phyloP scores from a whole-genome alignment of 2,329 filamentous ascomycete genomes.

The Aspergillus pseudotamarii region DNA sequence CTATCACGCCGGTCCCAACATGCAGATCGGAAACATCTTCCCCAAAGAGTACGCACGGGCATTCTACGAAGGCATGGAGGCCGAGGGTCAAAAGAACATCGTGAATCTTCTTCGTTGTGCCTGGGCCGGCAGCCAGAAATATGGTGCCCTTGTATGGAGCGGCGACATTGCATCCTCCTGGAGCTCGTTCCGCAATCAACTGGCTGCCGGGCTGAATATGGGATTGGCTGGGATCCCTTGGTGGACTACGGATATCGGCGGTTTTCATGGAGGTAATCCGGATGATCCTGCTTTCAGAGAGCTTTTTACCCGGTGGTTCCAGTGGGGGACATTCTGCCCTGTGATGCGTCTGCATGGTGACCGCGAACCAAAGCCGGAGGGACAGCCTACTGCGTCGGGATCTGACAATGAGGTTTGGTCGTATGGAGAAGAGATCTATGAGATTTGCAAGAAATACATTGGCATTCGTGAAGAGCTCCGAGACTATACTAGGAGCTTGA shows the following conservation, averaged over 20 bases:
- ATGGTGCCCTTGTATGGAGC: slow-evolving; percentile 67
- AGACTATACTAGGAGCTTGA: slow-evolving; percentile 60
- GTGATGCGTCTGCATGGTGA: slow-evolving; percentile 70
- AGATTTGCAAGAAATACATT: slow-evolving; percentile 64
- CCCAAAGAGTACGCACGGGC: slow-evolving; percentile 60
- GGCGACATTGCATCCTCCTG: slow-evolving; percentile 69
- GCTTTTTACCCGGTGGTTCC: slow-evolving; percentile 69
- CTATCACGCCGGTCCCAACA: slow-evolving; percentile 58
- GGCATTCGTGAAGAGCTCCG: slow-evolving; percentile 60
- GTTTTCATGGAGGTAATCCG: slow-evolving; percentile 68
- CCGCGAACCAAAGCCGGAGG: slow-evolving; percentile 57
- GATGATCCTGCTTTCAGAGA: slow-evolving; percentile 60
- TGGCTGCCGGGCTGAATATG: slow-evolving; percentile 68
- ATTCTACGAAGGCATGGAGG: slow-evolving; percentile 62
- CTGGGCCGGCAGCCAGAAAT: slow-evolving; percentile 64
- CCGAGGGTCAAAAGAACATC: slow-evolving; percentile 57
- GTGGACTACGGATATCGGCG: slow-evolving; percentile 73
- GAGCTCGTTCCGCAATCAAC: slow-evolving; percentile 61
- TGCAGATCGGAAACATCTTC: slow-evolving; percentile 63
- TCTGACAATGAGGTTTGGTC: slow-evolving; percentile 62
- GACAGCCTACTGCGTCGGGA: slow-evolving; percentile 31
- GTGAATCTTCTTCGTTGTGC: slow-evolving; percentile 63
- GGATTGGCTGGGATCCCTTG: slow-evolving; percentile 65
- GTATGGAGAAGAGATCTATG: slow-evolving; percentile 63
- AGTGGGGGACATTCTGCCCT: slow-evolving; percentile 69